Conservation (phyloP, 345 rosid species). For the Lumnitzera littorea region DNA sequence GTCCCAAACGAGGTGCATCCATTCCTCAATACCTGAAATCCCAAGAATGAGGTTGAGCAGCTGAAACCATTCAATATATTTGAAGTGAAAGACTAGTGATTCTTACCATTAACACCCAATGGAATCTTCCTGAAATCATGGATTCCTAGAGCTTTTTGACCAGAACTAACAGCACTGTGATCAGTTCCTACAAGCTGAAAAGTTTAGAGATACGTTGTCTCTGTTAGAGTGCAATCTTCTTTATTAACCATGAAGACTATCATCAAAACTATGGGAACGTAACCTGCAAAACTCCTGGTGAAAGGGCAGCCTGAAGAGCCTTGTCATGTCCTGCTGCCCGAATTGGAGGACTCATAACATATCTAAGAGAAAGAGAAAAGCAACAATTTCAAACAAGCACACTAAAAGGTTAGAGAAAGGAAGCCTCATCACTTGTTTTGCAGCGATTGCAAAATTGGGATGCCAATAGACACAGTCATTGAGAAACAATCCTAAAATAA, state of each 20-base stretch:
- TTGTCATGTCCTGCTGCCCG: slow-evolving; percentile 80
- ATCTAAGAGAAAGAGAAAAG: slow-evolving; percentile 39
- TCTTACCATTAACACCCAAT: slow-evolving; percentile 86
- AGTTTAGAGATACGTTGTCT: slow-evolving; percentile 1
- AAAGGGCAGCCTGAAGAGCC: slow-evolving; percentile 89
- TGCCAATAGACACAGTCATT: slow-evolving; percentile 87
- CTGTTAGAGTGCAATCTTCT: not conserved
- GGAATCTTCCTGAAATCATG: slow-evolving; percentile 94
- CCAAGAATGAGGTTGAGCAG: slow-evolving; percentile 8
- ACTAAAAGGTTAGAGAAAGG: not conserved
- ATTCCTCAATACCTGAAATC: slow-evolving; percentile 78
- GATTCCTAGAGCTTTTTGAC: slow-evolving; percentile 77
- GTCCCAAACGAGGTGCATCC: slow-evolving; percentile 98
- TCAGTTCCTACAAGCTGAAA: slow-evolving; percentile 97
- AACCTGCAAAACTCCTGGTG: slow-evolving; percentile 91
- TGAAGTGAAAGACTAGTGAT: slow-evolving; percentile 6
- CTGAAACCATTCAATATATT: slow-evolving; percentile 1
- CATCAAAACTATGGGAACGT: not conserved
- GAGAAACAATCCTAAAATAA: slow-evolving; percentile 83
- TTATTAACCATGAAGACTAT: too few relatives aligned
- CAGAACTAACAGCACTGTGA: slow-evolving; percentile 79
- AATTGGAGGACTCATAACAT: slow-evolving; percentile 97
- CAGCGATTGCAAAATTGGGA: slow-evolving; percentile 74
- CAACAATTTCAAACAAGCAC: not conserved
- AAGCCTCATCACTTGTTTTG: slow-evolving; percentile 43